Evolutionary conservation across 2,329 filamentous ascomycete species (phyloP).

Genomic region (Trichoderma sp.): DNA sequence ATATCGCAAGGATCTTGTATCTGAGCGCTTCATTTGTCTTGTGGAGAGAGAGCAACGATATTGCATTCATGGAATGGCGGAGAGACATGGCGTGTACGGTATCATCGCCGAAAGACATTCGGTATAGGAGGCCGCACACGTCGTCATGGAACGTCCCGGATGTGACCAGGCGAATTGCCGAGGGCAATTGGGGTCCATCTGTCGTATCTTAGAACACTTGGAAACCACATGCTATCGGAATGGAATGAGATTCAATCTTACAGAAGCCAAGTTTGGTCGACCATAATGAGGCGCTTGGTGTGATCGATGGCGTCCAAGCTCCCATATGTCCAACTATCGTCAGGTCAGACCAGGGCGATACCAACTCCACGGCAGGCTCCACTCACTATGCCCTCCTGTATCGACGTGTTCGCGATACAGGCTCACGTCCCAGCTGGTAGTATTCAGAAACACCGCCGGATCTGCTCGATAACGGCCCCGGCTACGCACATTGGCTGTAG

Average conservation of each 20-base stretch:
- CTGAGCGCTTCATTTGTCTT: constrained; percentile 18
- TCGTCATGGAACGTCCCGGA: constrained; percentile 19
- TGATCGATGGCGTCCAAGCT: constrained; percentile 4
- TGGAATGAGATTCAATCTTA: not conserved
- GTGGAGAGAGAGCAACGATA: constrained; percentile 21
- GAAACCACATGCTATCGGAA: not conserved
- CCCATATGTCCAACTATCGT: constrained; percentile 21
- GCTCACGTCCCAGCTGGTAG: constrained; percentile 23
- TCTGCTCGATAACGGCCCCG: constrained; percentile 1
- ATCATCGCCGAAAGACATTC: constrained; percentile 25
- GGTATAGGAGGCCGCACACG: constrained; percentile 20
- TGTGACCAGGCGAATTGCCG: constrained; percentile 25
- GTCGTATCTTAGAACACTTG: not conserved
- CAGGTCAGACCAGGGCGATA: not conserved
- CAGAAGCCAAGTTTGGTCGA: constrained; percentile 14
- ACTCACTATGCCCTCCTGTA: constrained; percentile 23
- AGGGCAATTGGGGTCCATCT: constrained; percentile 20
- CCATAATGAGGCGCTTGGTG: constrained; percentile 9
- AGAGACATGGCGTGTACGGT: constrained; percentile 21
- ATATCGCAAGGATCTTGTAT: constrained; percentile 23
- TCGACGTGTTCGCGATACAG: constrained; percentile 23
- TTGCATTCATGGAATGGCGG: constrained; percentile 27
- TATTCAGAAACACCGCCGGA: constrained; percentile 21
- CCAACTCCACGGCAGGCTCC: not conserved
- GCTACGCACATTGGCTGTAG: constrained; percentile 14